A percentile compares a stretch with the other conserved stretches of the same genome.
Conservation (phyloP, 257 asterid species). For the Solanum ahanhuiri region DNA sequence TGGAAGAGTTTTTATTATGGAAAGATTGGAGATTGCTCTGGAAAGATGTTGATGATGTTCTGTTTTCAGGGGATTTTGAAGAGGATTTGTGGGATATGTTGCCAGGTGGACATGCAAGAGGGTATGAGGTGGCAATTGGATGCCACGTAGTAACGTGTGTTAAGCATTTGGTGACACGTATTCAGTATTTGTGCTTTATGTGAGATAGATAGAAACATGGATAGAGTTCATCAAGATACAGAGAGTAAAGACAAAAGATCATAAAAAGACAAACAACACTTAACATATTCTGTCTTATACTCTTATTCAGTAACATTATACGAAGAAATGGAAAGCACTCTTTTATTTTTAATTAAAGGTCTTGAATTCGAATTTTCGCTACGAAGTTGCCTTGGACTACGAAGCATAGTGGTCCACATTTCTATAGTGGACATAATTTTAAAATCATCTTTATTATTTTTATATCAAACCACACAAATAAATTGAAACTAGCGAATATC, state of each 20-base stretch:
- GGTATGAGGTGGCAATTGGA: background rate
- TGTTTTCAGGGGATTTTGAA: background rate
- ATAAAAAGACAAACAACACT: no score
- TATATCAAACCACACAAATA: no score
- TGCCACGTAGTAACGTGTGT: background rate
- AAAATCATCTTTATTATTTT: no score
- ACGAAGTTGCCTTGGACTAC: no score
- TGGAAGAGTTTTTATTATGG: no score
- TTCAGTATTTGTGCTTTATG: background rate
- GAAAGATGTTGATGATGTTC: background rate
- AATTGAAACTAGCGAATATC: background rate
- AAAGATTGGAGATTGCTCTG: background rate
- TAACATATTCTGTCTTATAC: no score
- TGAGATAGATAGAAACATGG: background rate
- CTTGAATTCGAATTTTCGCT: no score
- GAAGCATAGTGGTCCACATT: no score
- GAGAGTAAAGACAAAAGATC: no score
- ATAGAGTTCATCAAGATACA: background rate
- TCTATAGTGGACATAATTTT: no score
- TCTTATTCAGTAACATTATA: no score
- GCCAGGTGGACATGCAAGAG: background rate
- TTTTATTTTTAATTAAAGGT: fast-evolving
- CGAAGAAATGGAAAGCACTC: fast-evolving
- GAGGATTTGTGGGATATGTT: background rate
- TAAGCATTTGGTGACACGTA: background rate